Conservation (phyloP, 2,329 filamentous ascomycete species). For the Diaporthe citri region DNA sequence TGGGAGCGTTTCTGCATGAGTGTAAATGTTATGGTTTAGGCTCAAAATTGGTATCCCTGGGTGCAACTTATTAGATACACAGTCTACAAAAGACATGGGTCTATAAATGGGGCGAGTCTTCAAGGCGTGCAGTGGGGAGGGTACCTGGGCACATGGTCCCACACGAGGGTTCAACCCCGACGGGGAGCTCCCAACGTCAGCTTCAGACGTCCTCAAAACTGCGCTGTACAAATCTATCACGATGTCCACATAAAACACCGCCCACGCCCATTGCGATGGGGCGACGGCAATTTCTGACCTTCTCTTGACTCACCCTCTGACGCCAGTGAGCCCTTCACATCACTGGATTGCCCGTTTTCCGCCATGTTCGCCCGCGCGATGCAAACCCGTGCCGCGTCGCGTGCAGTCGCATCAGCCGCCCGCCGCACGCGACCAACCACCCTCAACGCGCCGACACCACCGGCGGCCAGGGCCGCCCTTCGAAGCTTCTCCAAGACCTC, state of each 20-base stretch:
- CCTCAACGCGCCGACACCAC: background rate
- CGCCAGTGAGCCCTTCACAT: background rate
- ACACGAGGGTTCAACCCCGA: background rate
- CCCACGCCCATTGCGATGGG: slow-evolving; percentile 37
- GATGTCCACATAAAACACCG: slow-evolving; percentile 32
- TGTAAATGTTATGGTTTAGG: background rate
- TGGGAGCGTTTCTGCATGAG: background rate
- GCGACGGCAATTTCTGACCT: slow-evolving; percentile 18
- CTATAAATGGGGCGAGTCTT: background rate
- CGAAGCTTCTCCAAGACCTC: background rate
- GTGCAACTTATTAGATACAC: background rate
- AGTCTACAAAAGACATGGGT: no score
- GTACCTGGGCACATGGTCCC: background rate
- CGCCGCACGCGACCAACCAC: background rate
- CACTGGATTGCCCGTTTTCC: background rate
- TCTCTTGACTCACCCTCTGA: slow-evolving; percentile 26
- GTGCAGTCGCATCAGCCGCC: slow-evolving; percentile 21
- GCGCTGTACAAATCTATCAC: slow-evolving; percentile 39
- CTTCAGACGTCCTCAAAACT: slow-evolving; percentile 37
- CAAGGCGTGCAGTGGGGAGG: background rate
- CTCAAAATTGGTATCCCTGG: background rate
- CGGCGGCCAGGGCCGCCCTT: background rate
- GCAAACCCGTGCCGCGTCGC: slow-evolving; percentile 30
- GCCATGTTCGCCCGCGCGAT: slow-evolving; percentile 37
- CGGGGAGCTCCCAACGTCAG: background rate